A percentile compares a stretch with the other conserved stretches of the same genome.
These are phyloP conservation scores for Dictyostelium purpureum DNA, from an alignment of 78 protist genomes.

Conservation along the genomic window DNA sequence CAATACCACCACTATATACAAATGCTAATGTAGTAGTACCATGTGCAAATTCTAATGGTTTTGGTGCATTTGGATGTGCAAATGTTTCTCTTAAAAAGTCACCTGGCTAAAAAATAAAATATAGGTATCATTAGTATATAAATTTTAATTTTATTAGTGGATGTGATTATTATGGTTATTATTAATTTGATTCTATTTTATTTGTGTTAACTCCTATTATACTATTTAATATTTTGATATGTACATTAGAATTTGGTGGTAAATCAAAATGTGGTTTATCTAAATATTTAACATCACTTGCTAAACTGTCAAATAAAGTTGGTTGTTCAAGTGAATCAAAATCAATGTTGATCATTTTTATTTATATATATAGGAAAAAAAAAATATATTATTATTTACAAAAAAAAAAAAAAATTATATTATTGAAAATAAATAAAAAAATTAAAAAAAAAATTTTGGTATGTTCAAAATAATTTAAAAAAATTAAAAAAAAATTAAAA, in stretches of 20 bases:
- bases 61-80: slow-evolving; percentile 80
- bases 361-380: slow-evolving; percentile 13
- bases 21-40: slow-evolving; percentile 99
- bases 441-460: background rate
- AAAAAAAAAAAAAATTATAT: background rate
- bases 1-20: slow-evolving; percentile 93
- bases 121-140: background rate
- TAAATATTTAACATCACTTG: slow-evolving; percentile 14
- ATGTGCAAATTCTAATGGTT: slow-evolving; percentile 87
- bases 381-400: no score
- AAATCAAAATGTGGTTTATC: slow-evolving; percentile 48
- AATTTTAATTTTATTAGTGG: background rate
- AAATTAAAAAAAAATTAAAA: background rate
- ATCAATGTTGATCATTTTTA: background rate
- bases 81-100: slow-evolving; percentile 50
- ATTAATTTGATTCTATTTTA: background rate
- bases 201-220: background rate
- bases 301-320: background rate
- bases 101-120: slow-evolving; percentile 36
- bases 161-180: background rate
- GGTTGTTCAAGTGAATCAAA: background rate
- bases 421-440: background rate
- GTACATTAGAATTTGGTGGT: slow-evolving; percentile 55
- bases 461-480: background rate
- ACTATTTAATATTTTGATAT: background rate